Evolutionary conservation across 768 basidiomycete genomes (phyloP).

Genomic region (Kwoniella europaea): DNA sequence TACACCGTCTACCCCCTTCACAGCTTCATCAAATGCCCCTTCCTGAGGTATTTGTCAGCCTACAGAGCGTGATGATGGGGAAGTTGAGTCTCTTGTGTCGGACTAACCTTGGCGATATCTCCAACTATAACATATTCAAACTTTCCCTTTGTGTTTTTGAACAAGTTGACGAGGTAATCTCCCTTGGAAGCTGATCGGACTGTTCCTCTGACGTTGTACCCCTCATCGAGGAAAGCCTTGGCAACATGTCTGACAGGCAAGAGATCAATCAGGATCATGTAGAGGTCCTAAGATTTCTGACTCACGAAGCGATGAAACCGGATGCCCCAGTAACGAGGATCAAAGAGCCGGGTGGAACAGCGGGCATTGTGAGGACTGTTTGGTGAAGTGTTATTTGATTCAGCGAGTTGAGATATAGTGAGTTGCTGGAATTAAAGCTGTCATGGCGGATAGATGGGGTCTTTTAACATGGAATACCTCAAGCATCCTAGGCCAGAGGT

Average conservation of each 20-base stretch:
- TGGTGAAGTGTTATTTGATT: too few species aligned
- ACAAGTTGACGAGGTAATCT: constrained; percentile 63
- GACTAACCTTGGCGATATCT: constrained; percentile 67
- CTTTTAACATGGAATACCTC: too few species aligned
- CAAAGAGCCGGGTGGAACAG: constrained; percentile 26
- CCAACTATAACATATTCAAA: constrained; percentile 73
- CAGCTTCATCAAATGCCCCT: constrained; percentile 77
- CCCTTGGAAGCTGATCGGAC: constrained; percentile 70
- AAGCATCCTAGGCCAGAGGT: too few species aligned
- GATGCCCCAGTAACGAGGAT: constrained; percentile 48
- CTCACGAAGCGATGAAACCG: constrained; percentile 45
- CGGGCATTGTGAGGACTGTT: constrained; percentile 23
- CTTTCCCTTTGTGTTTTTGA: constrained; percentile 62
- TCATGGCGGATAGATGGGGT: too few species aligned
- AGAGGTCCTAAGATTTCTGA: neutral
- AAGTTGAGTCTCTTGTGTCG: neutral
- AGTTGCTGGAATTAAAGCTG: too few species aligned
- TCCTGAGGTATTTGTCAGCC: constrained; percentile 25
- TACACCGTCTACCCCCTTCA: constrained; percentile 74
- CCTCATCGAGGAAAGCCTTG: constrained; percentile 54
- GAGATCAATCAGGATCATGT: neutral
- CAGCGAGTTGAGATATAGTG: too few species aligned
- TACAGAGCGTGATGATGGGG: neutral
- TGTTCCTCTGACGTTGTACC: constrained; percentile 70
- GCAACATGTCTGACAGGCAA: neutral